These are phyloP conservation scores for Penicillium flavigenum DNA, from an alignment of 495 filamentous ascomycete species.

Conservation along the genomic window DNA sequence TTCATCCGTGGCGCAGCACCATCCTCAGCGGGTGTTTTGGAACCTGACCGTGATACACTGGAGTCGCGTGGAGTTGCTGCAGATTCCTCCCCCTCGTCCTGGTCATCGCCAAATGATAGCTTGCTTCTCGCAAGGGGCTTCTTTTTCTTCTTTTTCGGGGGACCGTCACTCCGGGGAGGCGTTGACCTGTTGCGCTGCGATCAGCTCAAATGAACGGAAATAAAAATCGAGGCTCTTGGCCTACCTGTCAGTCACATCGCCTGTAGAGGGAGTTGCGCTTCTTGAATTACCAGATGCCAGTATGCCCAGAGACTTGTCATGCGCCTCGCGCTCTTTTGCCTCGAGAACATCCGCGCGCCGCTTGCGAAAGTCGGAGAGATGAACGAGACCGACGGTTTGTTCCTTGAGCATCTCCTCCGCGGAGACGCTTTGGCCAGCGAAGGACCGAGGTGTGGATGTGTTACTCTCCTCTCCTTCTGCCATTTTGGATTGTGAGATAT, in stretches of 20 bases:
- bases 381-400: slow-evolving; percentile 89
- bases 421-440: slow-evolving; percentile 75
- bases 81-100: slow-evolving; percentile 44
- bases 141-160: slow-evolving; percentile 66
- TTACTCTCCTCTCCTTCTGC: slow-evolving; percentile 38
- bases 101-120: slow-evolving; percentile 66
- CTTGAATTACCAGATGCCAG: slow-evolving; percentile 49
- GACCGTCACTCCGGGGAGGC: slow-evolving; percentile 44
- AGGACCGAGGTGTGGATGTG: slow-evolving; percentile 51
- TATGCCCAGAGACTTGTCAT: slow-evolving; percentile 56
- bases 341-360: slow-evolving; percentile 91
- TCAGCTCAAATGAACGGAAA: slow-evolving; percentile 31
- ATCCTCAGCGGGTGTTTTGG: slow-evolving; percentile 43
- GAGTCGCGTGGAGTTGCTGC: slow-evolving; percentile 37
- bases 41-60: slow-evolving; percentile 37
- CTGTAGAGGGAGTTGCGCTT: slow-evolving; percentile 52
- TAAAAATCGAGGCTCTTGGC: slow-evolving; percentile 27
- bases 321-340: slow-evolving; percentile 80
- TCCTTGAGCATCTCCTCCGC: slow-evolving; percentile 89
- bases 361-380: slow-evolving; percentile 94
- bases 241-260: slow-evolving; percentile 55
- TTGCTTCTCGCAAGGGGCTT: slow-evolving; percentile 62
- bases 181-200: slow-evolving; percentile 41
- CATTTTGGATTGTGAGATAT: slow-evolving; percentile 24
- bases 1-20: slow-evolving; percentile 53